Percentiles rank a stretch among this genome's conserved stretches.
Evolutionary conservation across 1,284 basidiomycete species (phyloP).

Genomic region (Trichosporon faecale): DNA sequence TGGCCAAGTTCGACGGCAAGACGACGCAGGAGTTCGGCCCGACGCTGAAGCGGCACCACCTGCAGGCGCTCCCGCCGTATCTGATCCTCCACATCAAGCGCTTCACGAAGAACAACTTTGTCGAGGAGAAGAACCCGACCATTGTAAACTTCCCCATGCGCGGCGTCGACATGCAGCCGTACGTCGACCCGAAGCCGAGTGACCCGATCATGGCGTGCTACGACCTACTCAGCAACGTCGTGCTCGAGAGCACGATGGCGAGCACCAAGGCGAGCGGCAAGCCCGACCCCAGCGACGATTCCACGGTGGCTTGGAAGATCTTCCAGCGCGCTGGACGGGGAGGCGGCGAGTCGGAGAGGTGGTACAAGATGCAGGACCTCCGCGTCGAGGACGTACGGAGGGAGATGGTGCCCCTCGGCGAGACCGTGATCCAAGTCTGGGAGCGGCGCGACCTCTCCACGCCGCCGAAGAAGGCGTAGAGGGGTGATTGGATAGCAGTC

Average conservation of each 20-base stretch:
- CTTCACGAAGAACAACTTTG: conserved; percentile 97
- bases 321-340: conserved; percentile 72
- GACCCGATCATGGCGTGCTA: conserved; percentile 66
- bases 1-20: conserved; percentile 93
- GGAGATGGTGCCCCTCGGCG: conserved; percentile 97
- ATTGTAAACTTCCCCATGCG: conserved; percentile 95
- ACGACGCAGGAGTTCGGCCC: conserved; percentile 83
- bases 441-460: conserved; percentile 47
- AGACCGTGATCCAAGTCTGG: conserved; percentile 83
- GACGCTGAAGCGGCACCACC: conserved; percentile 82
- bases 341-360: conserved; percentile 80
- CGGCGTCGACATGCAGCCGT: conserved; percentile 85
- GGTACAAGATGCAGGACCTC: conserved; percentile 96
- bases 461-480: conserved; percentile 7
- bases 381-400: conserved; percentile 91
- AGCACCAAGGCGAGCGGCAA: conserved; percentile 60
- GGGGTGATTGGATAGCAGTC: background rate
- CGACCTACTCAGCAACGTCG: conserved; percentile 93
- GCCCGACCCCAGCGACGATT: conserved; percentile 35
- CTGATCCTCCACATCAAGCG: conserved; percentile 94
- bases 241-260: conserved; percentile 82
- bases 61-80: conserved; percentile 81
- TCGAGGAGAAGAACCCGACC: conserved; percentile 98
- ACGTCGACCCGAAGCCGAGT: conserved; percentile 67
- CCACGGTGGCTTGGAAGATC: conserved; percentile 68